Conservation (phyloP, 2,329 filamentous ascomycete species). For the Rosellinia necatrix region DNA sequence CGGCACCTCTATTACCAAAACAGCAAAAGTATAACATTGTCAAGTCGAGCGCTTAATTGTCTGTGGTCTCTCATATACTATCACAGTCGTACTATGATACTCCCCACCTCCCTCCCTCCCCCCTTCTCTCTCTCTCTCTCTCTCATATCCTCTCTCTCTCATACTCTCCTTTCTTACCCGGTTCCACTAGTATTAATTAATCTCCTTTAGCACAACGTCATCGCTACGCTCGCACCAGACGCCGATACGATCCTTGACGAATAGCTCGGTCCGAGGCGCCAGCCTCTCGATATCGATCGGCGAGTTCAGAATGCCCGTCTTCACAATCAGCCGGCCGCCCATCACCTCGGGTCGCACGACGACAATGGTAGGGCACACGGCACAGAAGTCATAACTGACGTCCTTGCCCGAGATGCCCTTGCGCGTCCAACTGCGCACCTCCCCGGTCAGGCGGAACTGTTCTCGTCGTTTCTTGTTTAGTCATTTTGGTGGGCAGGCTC, state of each 20-base stretch:
- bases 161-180: too few species aligned
- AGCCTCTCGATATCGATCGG: slow-evolving; percentile 6
- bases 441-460: slow-evolving; percentile 9
- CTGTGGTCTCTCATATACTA: too few species aligned
- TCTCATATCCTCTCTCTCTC: too few species aligned
- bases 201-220: slow-evolving; percentile 9
- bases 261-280: slow-evolving; percentile 8
- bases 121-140: too few species aligned
- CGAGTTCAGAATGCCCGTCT: slow-evolving; percentile 12
- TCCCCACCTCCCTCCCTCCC: too few species aligned
- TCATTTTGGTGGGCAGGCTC: not conserved
- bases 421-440: slow-evolving; percentile 11
- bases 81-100: too few species aligned
- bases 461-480: not conserved
- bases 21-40: too few species aligned
- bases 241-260: slow-evolving; percentile 18
- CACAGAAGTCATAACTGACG: slow-evolving; percentile 18
- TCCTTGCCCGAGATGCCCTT: slow-evolving; percentile 15
- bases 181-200: not conserved
- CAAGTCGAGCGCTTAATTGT: too few species aligned
- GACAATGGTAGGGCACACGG: slow-evolving; percentile 17
- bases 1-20: too few species aligned
- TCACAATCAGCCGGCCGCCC: slow-evolving; percentile 10
- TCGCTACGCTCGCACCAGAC: slow-evolving; percentile 18
- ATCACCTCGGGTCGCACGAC: slow-evolving; percentile 2